Evolutionary conservation across 164 flowering plant genomes (phyloP).

Genomic region (Macadamia tetraphylla): DNA sequence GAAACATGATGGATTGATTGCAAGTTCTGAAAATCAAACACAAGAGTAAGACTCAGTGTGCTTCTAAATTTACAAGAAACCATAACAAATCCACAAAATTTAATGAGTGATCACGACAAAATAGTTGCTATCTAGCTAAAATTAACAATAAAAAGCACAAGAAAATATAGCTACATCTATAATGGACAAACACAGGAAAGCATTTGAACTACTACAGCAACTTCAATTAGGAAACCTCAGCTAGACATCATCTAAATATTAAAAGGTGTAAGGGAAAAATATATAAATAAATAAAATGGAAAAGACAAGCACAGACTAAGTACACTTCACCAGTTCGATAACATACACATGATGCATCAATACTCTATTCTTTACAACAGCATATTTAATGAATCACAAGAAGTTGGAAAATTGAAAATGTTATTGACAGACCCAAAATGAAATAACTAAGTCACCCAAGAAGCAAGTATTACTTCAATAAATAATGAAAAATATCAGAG

Average conservation of each 20-base stretch:
- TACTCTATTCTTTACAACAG: too few species aligned
- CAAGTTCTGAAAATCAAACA: neutral
- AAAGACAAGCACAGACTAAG: too few species aligned
- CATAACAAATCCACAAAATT: neutral
- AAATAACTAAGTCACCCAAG: too few species aligned
- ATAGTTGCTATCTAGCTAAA: too few species aligned
- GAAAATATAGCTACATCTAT: neutral
- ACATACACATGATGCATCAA: too few species aligned
- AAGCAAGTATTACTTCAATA: neutral
- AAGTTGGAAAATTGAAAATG: too few species aligned
- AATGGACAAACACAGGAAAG: neutral
- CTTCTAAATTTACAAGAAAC: neutral
- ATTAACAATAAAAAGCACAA: too few species aligned
- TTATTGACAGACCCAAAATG: too few species aligned
- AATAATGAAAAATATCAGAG: neutral
- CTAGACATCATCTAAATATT: neutral
- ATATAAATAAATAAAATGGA: too few species aligned
- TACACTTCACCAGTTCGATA: too few species aligned
- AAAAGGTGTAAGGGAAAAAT: too few species aligned
- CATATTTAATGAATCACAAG: too few species aligned
- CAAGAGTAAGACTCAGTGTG: neutral
- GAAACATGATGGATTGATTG: conserved; percentile 39
- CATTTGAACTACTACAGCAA: neutral
- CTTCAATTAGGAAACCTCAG: neutral
- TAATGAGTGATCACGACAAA: neutral